phyloP scores from a whole-genome alignment of 2,329 filamentous ascomycete species.

The Paramyrothecium sp. region DNA sequence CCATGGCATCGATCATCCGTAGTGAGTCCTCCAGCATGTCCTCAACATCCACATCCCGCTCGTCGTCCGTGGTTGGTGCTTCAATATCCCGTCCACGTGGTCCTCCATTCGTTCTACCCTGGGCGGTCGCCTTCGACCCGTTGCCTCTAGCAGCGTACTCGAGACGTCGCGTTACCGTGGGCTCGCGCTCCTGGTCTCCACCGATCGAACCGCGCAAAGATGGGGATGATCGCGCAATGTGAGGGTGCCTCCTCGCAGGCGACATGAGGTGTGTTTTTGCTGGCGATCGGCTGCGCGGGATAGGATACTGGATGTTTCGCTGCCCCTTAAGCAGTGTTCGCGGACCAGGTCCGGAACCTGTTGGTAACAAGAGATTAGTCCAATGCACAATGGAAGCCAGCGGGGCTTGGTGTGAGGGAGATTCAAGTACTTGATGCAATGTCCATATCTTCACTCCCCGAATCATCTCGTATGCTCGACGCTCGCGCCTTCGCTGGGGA shows the following conservation, averaged over 20 bases:
- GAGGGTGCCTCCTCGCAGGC: constrained; percentile 61
- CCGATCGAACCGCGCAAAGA: constrained; percentile 38
- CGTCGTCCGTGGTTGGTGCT: constrained; percentile 24
- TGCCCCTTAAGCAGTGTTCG: constrained; percentile 50
- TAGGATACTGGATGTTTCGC: constrained; percentile 46
- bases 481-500: constrained; percentile 64
- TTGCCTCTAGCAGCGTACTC: constrained; percentile 41
- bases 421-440: constrained; percentile 43
- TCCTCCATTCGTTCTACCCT: constrained; percentile 20
- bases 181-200: constrained; percentile 30
- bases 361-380: constrained; percentile 15
- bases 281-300: constrained; percentile 55
- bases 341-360: constrained; percentile 54
- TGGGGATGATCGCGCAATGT: constrained; percentile 52
- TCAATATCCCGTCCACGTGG: constrained; percentile 19
- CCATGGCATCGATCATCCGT: constrained; percentile 35
- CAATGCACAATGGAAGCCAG: background rate
- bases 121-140: constrained; percentile 3
- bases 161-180: constrained; percentile 51
- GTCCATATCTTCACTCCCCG: constrained; percentile 51
- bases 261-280: constrained; percentile 60
- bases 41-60: constrained; percentile 23
- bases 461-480: constrained; percentile 22
- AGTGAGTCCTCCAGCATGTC: constrained; percentile 40
- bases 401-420: background rate